A percentile compares a stretch with the other conserved stretches of the same genome.
Evolutionary conservation across 208 protist genomes (phyloP).

Genomic region (Porcisia hertigi): DNA sequence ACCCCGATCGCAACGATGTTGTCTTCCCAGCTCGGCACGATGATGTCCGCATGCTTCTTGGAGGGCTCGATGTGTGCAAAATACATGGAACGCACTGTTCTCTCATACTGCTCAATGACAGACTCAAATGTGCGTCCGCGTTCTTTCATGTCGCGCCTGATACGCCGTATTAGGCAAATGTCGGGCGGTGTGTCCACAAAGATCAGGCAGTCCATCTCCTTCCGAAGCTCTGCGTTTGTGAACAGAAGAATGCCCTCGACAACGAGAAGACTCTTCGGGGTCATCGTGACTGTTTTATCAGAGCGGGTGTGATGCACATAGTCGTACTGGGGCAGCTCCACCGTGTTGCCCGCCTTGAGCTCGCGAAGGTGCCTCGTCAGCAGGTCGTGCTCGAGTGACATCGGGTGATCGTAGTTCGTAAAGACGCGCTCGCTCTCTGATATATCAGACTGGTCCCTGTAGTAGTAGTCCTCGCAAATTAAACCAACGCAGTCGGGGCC

Average conservation of each 20-base stretch:
- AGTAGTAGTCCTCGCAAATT: constrained; percentile 90
- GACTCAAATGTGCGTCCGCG: constrained; percentile 76
- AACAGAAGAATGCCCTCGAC: constrained; percentile 93
- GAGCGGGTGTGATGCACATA: constrained; percentile 79
- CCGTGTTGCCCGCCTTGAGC: constrained; percentile 55
- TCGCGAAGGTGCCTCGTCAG: constrained; percentile 51
- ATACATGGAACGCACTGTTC: constrained; percentile 89
- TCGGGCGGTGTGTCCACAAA: constrained; percentile 92
- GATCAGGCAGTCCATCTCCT: constrained; percentile 84
- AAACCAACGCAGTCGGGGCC: constrained; percentile 58
- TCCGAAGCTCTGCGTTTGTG: constrained; percentile 47
- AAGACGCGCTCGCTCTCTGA: constrained; percentile 25
- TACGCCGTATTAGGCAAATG: constrained; percentile 77
- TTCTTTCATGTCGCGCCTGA: constrained; percentile 80
- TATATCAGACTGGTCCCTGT: constrained; percentile 43
- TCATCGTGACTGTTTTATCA: constrained; percentile 35
- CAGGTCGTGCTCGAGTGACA: constrained; percentile 83
- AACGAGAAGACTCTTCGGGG: constrained; percentile 81
- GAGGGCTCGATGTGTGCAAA: constrained; percentile 78
- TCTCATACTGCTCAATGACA: constrained; percentile 86
- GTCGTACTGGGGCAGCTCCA: constrained; percentile 92
- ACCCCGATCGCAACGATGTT: constrained; percentile 86
- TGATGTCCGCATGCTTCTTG: constrained; percentile 79
- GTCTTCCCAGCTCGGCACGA: constrained; percentile 86
- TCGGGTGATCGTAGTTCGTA: constrained; percentile 62